Evolutionary conservation across 2,329 filamentous ascomycete species (phyloP), one percentile per base, ranked within the genome.

Genomic region (Elsinoe batatas): DNA sequence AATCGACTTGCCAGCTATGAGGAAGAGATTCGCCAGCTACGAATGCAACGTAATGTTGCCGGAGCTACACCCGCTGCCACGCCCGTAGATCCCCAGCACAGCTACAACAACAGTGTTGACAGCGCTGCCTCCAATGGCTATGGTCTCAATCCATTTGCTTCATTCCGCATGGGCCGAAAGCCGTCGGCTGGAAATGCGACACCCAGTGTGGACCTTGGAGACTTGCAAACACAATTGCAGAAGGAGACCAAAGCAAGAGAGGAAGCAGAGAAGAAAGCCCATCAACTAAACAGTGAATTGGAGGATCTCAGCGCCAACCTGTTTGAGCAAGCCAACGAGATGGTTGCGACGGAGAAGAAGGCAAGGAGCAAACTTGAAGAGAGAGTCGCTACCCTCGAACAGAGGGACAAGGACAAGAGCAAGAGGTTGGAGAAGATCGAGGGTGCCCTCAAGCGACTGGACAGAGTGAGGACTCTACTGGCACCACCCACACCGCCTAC

Each of bases 241-340:
- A 76, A 78, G 50, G 87, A 91, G 67, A 80, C 85, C 64, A 71
- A 71, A 46, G 74, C 87, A 56, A 79, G 87, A 8, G 74, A 76
- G 35, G 79, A 81, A 54, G 86, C 87, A 1, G 87, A 91, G 71
- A 78, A 78, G 44, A 77, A 79, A 58, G 72, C 88, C 17, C 75
- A 75, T 59, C 79, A 81, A 50, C 84, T 85, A 46, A 83, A 80
- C 64, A 75, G 73, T n/a, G 87, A 91, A 72, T 77, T 91, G 20
- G 87, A 91, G 69, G 87, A 91, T 69, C 74, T 91, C 58, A 86
- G 79, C 64, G 84, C 80, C 20, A 79, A 79, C 53, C 72, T 91
- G 53, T 91, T 91, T 67, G 82, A 87, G 71, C 83, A 89, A 72
- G 87, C 87, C 50, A 91, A 91, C 66, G 81, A 88, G 70, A 91